A percentile compares a stretch with the other conserved stretches of the same genome.
These are phyloP conservation scores for Sinapis alba DNA, from an alignment of 441 rosid species.

Conservation along the genomic window DNA sequence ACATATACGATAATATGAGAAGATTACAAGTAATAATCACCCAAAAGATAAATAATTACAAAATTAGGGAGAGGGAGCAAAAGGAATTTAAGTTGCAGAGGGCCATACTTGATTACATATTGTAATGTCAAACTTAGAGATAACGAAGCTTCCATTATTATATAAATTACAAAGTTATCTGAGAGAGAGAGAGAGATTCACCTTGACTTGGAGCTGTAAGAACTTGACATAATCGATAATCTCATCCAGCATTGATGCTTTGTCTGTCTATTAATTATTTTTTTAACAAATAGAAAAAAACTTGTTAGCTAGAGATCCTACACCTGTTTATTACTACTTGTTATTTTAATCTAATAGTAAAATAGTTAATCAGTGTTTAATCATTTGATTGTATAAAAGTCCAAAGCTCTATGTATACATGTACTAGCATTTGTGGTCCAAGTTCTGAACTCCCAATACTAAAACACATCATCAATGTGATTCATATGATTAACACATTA, in stretches of 20 bases:
- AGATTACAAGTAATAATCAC: background rate
- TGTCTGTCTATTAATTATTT: conserved; percentile 81
- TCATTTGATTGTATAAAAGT: conserved; percentile 37
- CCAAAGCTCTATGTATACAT: conserved; percentile 28
- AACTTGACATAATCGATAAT: conserved; percentile 97
- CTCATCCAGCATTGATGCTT: conserved; percentile 99
- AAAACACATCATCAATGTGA: conserved; percentile 16
- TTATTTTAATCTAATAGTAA: conserved; percentile 1
- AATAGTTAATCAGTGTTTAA: conserved; percentile 38
- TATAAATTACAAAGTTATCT: background rate
- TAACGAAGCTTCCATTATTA: conserved; percentile 24
- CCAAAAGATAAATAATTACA: conserved; percentile 15
- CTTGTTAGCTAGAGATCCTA: conserved; percentile 6
- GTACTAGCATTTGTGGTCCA: conserved; percentile 33
- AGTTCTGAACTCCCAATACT: conserved; percentile 23
- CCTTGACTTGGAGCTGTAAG: conserved; percentile 99
- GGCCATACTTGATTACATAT: conserved; percentile 27
- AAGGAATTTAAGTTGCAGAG: conserved; percentile 38
- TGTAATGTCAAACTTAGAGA: conserved; percentile 37
- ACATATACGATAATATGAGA: background rate
- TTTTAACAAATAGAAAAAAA: conserved; percentile 30
- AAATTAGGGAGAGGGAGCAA: background rate
- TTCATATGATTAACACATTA: conserved; percentile 18
- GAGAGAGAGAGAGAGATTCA: conserved; percentile 25
- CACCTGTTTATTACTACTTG: background rate